These are phyloP conservation scores for Daldinia vernicosa DNA, from an alignment of 495 filamentous ascomycete genomes.

Conservation along the genomic window DNA sequence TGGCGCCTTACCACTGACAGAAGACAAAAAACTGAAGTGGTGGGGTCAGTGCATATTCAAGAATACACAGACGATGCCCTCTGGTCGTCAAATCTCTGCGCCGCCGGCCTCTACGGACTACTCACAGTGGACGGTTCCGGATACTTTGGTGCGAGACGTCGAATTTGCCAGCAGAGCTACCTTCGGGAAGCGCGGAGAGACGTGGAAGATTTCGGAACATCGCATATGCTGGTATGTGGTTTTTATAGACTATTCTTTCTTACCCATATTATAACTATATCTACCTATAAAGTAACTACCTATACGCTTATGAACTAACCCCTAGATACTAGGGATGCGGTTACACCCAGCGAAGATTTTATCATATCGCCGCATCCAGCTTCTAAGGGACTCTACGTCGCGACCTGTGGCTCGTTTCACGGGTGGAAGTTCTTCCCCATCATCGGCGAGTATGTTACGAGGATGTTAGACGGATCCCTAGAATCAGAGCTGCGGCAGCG, in stretches of 20 bases:
- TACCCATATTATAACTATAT: neutral
- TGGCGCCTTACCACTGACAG: constrained; percentile 48
- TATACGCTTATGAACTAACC: neutral
- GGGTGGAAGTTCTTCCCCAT: constrained; percentile 70
- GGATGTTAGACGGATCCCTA: constrained; percentile 62
- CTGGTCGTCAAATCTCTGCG: constrained; percentile 57
- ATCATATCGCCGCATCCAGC: constrained; percentile 65
- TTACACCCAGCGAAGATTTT: constrained; percentile 62
- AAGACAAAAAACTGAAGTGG: constrained; percentile 60
- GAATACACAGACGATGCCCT: constrained; percentile 56
- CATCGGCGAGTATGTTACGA: constrained; percentile 65
- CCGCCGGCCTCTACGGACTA: constrained; percentile 55
- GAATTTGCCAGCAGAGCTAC: constrained; percentile 39
- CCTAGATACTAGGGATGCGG: constrained; percentile 42
- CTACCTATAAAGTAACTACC: no score
- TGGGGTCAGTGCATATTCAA: constrained; percentile 62
- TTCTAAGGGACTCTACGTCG: constrained; percentile 56
- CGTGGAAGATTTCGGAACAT: constrained; percentile 39
- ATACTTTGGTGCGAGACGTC: constrained; percentile 42
- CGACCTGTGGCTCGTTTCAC: constrained; percentile 60
- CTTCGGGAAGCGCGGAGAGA: constrained; percentile 33
- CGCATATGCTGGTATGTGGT: constrained; percentile 51
- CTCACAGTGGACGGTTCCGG: constrained; percentile 60
- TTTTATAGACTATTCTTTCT: neutral
- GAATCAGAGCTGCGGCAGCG: constrained; percentile 52